Percentiles rank a stretch among this genome's conserved stretches.
phyloP scores from a whole-genome alignment of 768 basidiomycete species.

The Hemileccinum impolitum region DNA sequence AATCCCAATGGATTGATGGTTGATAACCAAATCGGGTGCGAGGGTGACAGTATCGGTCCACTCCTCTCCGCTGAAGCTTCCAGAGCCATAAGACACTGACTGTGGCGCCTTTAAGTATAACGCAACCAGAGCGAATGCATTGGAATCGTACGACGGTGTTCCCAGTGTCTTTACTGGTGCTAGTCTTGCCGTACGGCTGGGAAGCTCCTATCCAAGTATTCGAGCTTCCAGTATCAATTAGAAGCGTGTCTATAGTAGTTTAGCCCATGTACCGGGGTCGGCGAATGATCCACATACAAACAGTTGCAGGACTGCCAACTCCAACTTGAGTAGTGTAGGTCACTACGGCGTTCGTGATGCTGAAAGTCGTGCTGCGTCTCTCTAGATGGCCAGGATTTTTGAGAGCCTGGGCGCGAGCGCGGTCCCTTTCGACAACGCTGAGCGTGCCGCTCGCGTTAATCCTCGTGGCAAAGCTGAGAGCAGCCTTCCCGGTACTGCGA shows the following conservation, averaged over 20 bases:
- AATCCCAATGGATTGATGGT: constrained; percentile 32
- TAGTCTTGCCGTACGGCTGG: constrained; percentile 4
- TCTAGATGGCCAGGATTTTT: not conserved
- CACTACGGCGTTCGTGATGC: constrained; percentile 17
- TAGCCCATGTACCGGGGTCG: not conserved
- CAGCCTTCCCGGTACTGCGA: not conserved
- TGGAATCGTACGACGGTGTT: not conserved
- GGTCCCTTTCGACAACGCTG: constrained; percentile 1
- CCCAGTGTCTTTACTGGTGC: constrained; percentile 13
- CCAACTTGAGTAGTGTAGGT: constrained; percentile 28
- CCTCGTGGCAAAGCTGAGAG: not conserved
- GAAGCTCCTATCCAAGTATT: constrained; percentile 29
- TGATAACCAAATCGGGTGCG: not conserved
- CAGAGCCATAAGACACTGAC: not conserved
- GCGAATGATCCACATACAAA: constrained; percentile 17
- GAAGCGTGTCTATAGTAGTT: constrained; percentile 17
- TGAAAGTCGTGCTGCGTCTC: not conserved
- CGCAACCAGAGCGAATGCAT: not conserved
- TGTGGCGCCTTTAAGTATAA: not conserved
- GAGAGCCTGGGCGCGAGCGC: not conserved
- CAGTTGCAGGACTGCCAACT: constrained; percentile 21
- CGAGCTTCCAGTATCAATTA: constrained; percentile 27
- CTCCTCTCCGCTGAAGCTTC: constrained; percentile 5
- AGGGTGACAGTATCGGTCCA: constrained; percentile 2
- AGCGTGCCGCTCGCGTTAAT: not conserved